A percentile compares a stretch with the other conserved stretches of the same genome.
Evolutionary conservation across 2,329 filamentous ascomycete genomes (phyloP).

Genomic region (Tolypocladium ophioglossoides): DNA sequence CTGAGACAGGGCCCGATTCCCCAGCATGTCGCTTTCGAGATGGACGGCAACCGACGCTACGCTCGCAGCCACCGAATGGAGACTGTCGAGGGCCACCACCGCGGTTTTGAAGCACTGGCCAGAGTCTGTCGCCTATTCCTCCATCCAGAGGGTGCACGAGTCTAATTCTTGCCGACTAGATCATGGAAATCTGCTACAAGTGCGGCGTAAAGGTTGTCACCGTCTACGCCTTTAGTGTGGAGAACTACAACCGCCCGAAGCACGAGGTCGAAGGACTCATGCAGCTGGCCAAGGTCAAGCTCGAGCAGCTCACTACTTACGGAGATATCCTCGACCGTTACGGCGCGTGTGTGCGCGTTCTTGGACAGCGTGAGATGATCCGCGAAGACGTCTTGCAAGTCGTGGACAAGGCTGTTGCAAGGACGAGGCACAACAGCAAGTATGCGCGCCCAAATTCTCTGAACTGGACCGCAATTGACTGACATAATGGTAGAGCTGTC

Average conservation of each 20-base stretch:
- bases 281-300: constrained; percentile 94
- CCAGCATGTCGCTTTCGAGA: constrained; percentile 95
- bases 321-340: constrained; percentile 89
- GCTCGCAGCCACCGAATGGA: constrained; percentile 86
- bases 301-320: constrained; percentile 84
- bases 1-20: constrained; percentile 86
- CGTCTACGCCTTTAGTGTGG: constrained; percentile 96
- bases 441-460: constrained; percentile 18
- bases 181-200: constrained; percentile 97
- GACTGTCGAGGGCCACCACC: constrained; percentile 89
- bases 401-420: constrained; percentile 73
- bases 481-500: constrained; percentile 29
- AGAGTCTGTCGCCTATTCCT: constrained; percentile 28
- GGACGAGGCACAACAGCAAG: constrained; percentile 82
- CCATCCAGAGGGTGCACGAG: neutral
- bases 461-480: constrained; percentile 1
- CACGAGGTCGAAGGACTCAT: constrained; percentile 96
- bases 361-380: constrained; percentile 77
- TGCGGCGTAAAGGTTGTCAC: constrained; percentile 94
- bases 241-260: constrained; percentile 95
- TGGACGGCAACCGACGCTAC: constrained; percentile 96
- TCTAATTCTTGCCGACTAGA: constrained; percentile 35
- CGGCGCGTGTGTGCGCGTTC: constrained; percentile 73
- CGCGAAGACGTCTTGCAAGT: constrained; percentile 81
- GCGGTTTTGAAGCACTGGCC: constrained; percentile 91